These are phyloP conservation scores for Alternaria rosae DNA, from an alignment of 2,329 filamentous ascomycete genomes.

Conservation along the genomic window DNA sequence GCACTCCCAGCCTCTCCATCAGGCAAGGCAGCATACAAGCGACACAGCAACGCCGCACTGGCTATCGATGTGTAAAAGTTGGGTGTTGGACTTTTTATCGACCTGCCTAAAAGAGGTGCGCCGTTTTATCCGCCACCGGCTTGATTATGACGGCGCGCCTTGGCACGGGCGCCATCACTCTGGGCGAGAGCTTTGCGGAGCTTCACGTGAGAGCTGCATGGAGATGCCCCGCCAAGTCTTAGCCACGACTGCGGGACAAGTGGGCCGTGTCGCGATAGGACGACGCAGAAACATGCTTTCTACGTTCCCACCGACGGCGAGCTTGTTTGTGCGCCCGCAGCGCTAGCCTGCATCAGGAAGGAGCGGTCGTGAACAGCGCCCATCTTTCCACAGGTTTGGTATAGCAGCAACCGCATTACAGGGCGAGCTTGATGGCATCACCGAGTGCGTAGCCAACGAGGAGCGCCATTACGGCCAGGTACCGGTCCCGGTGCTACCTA, in stretches of 20 bases:
- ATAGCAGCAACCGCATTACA: conserved; percentile 15
- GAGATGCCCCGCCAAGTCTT: conserved; percentile 25
- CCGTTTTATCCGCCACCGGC: conserved; percentile 17
- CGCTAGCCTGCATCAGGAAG: conserved; percentile 30
- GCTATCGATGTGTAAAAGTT: conserved; percentile 2
- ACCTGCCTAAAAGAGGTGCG: conserved; percentile 26
- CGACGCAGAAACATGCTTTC: conserved; percentile 32
- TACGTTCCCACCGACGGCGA: conserved; percentile 26
- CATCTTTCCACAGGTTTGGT: conserved; percentile 15
- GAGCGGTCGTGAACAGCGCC: conserved; percentile 20
- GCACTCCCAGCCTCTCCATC: neutral
- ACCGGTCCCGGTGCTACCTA: conserved; percentile 22
- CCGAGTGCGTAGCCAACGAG: conserved; percentile 14
- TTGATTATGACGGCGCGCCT: conserved; percentile 1
- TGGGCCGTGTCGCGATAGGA: conserved; percentile 30
- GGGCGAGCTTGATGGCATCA: conserved; percentile 28
- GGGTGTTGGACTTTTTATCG: conserved; percentile 7
- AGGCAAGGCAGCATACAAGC: neutral
- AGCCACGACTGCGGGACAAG: conserved; percentile 13
- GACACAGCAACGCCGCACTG: neutral
- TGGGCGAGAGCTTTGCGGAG: conserved; percentile 12
- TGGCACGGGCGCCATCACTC: conserved; percentile 19
- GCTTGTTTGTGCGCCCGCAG: conserved; percentile 31
- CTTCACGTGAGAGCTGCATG: conserved; percentile 12
- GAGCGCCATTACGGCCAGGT: conserved; percentile 14